These are phyloP conservation scores for Boletus sp. DNA, from an alignment of 768 basidiomycete genomes.

Conservation along the genomic window DNA sequence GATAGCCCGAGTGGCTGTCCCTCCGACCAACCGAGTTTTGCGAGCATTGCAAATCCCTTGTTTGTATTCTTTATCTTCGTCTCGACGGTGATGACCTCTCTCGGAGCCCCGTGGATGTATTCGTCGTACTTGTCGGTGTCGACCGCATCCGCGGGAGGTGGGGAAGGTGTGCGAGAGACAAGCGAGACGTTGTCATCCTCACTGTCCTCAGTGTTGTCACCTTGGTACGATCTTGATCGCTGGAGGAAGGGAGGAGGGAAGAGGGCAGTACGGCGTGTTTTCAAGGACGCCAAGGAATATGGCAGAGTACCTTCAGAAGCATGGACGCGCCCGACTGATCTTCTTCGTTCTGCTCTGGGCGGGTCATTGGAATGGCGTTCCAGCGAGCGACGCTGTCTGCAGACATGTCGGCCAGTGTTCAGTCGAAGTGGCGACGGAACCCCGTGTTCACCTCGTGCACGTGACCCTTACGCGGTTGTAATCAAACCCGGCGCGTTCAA, in stretches of 20 bases:
- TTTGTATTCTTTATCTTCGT: slow-evolving; percentile 77
- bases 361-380: slow-evolving; percentile 62
- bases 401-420: slow-evolving; percentile 45
- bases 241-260: slow-evolving; percentile 47
- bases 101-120: slow-evolving; percentile 45
- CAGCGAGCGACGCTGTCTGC: slow-evolving; percentile 61
- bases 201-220: slow-evolving; percentile 38
- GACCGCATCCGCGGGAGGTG: slow-evolving; percentile 45
- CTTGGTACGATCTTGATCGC: slow-evolving; percentile 51
- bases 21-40: slow-evolving; percentile 80
- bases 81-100: slow-evolving; percentile 75
- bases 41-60: slow-evolving; percentile 76
- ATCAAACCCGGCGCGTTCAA: neutral
- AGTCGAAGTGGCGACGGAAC: neutral
- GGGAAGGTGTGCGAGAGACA: slow-evolving; percentile 76
- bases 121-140: slow-evolving; percentile 69
- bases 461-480: slow-evolving; percentile 10
- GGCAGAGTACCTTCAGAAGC: slow-evolving; percentile 66
- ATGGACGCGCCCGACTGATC: slow-evolving; percentile 27
- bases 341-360: slow-evolving; percentile 29
- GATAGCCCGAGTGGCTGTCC: slow-evolving; percentile 76
- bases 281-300: slow-evolving; percentile 42
- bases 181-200: slow-evolving; percentile 71
- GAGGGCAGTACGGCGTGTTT: slow-evolving; percentile 55
- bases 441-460: slow-evolving; percentile 1